Base-by-base conservation (phyloP, 2,329 filamentous ascomycete species). In the Cytospora paraplurivora region DNA sequence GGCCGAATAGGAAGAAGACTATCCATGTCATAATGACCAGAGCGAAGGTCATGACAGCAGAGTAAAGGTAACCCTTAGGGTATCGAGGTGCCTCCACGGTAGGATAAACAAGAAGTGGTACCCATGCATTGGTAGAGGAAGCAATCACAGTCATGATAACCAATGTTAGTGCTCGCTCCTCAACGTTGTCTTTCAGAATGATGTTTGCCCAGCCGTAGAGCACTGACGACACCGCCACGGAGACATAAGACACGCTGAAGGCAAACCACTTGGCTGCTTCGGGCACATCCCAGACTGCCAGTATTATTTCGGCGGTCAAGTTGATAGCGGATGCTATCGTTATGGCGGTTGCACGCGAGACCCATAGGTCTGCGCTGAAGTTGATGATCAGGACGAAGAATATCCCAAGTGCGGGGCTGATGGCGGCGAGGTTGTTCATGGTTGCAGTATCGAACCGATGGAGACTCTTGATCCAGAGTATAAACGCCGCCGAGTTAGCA, bases 401-500 rank as follows among this genome's bases (percentile, higher is more conserved):
- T 2, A 87, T 87, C 0, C 84, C 85, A 0, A 87, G 68, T 0
- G 77, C 84, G 0, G 84, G 83, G 0, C 82, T 77, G 12, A 82
- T 81, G 1, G 82, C 77, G 1, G 80, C 81, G 0, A 86, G 73
- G 53, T 83, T 76, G 68, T 85, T 86, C 57, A 86, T 71, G 8
- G 74, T 75, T 1, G 79, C 73, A 0, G 75, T 75, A 0, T 78
- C 76, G 69, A 78, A 86, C 2, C 81, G 75, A 1, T 78, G 72
- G 17, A 86, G 68, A 62, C 79, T 83, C 72, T 87, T 86, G 57
- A 87, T 74, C 84, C 84, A 87, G 0, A 88, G 75, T 4, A 86
- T 70, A 63, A 82, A 87, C 0, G 78, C 79, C 1, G 72, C 77
- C 1, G 78, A 78, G 55, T 83, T 74, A 50, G 74, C 79, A 13